Percentiles rank a stretch among this genome's conserved stretches.
phyloP scores from a whole-genome alignment of 2,329 filamentous ascomycete species.

The Penicillium sp. region DNA sequence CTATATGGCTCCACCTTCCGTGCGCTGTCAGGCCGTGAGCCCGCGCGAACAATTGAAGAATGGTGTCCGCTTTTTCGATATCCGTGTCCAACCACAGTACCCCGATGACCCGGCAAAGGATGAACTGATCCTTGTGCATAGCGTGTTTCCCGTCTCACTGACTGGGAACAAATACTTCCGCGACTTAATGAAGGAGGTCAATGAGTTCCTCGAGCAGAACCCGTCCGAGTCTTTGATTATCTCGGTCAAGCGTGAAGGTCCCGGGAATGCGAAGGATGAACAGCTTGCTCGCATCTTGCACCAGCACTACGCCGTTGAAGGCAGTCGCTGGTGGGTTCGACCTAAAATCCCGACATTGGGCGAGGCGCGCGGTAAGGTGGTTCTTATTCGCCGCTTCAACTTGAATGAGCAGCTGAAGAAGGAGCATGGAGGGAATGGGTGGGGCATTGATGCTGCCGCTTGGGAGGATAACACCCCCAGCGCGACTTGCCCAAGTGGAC shows the following conservation, averaged over 20 bases:
- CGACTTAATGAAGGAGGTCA: slow-evolving; percentile 68
- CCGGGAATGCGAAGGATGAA: slow-evolving; percentile 74
- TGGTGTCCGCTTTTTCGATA: slow-evolving; percentile 91
- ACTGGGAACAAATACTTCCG: slow-evolving; percentile 78
- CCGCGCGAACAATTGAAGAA: slow-evolving; percentile 78
- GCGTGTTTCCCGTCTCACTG: slow-evolving; percentile 83
- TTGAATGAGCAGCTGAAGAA: slow-evolving; percentile 54
- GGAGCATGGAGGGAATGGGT: slow-evolving; percentile 52
- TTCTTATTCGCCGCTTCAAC: slow-evolving; percentile 78
- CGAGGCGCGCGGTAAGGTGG: slow-evolving; percentile 76
- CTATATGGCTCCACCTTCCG: slow-evolving; percentile 82
- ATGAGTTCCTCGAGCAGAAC: slow-evolving; percentile 74
- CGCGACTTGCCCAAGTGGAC: slow-evolving; percentile 66
- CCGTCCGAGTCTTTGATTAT: slow-evolving; percentile 81
- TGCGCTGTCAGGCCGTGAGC: slow-evolving; percentile 84
- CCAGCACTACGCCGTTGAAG: slow-evolving; percentile 63
- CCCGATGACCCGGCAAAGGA: slow-evolving; percentile 61
- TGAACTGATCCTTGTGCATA: slow-evolving; percentile 80
- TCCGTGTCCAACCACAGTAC: slow-evolving; percentile 71
- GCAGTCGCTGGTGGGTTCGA: slow-evolving; percentile 74
- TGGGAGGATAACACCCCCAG: slow-evolving; percentile 92
- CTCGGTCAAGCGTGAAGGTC: slow-evolving; percentile 87
- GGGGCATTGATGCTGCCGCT: slow-evolving; percentile 59
- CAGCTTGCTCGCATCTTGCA: slow-evolving; percentile 74
- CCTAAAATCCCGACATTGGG: slow-evolving; percentile 75